Base-by-base conservation (phyloP, 352 stramenopile genomes). In the Phytophthora fragariaefolia region DNA sequence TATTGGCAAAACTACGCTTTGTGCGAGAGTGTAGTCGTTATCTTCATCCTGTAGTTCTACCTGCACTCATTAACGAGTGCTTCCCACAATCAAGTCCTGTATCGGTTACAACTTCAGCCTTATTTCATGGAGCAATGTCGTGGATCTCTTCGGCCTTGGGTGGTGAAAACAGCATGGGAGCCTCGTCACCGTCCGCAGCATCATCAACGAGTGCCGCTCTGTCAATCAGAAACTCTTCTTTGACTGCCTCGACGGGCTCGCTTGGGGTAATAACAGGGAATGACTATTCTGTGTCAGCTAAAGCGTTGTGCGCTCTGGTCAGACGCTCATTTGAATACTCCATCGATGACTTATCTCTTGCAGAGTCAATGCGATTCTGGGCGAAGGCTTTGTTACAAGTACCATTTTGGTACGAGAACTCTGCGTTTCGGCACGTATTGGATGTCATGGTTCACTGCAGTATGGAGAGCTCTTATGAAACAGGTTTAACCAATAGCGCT, bases 401-500 rank as follows among this genome's bases (percentile, higher is more conserved):
- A 13, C 87, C 87, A 4, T 90, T 88, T 43, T 95, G 87, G 87
- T 90, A 85, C 58, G 85, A 95, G 59, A 88, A 91, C 54, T 71
- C 79, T 22, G 82, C 74, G 0, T 82, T 95, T 32, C 80, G 87
- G 9, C 74, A 91, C 60, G 55, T 93, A 3, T 28, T 92, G 17
- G 85, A 95, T 53, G 73, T 86, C n/a, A 64, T 95, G 13, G 26
- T 92, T 9, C 77, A 76, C 9, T 91, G 84, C 57, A 89, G 75
- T 51, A 92, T 91, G 80, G 77, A 74, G 23, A 68, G 62, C 34
- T 76, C 30, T 6, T 72, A 67, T 47, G 47, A 71, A 23, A 27
- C 42, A 1, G 48, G n/a, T 15, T 27, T 27, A n/a, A 12, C 22
- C 24, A 54, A 61, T 20, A 40, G 23, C 43, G 36, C 3, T 22